Conservation (phyloP, 257 asterid genomes). For the Vinca minor region DNA sequence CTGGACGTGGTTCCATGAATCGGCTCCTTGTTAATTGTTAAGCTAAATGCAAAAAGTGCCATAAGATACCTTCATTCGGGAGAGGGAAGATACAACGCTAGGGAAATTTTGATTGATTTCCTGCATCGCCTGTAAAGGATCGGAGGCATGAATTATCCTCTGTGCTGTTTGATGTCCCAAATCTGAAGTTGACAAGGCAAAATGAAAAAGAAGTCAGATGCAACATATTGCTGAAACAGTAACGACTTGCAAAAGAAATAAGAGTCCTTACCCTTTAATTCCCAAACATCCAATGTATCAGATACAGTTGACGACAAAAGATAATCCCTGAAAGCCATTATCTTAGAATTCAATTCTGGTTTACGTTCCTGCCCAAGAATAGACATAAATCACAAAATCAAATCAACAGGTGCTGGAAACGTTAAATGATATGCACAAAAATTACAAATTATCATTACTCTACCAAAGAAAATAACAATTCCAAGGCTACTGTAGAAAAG, state of each 20-base stretch:
- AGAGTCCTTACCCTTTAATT: constrained; percentile 68
- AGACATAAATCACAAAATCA: constrained; percentile 20
- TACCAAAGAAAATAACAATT: not conserved
- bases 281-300: constrained; percentile 92
- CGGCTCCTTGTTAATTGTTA: constrained; percentile 5
- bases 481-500: not conserved
- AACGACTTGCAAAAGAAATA: not conserved
- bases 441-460: no score
- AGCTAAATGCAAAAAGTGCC: not conserved
- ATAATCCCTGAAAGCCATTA: constrained; percentile 96
- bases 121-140: constrained; percentile 91
- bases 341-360: constrained; percentile 80
- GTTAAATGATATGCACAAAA: not conserved
- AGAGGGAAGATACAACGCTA: constrained; percentile 82
- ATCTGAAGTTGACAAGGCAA: constrained; percentile 40
- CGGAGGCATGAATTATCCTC: constrained; percentile 91
- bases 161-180: constrained; percentile 98
- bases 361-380: constrained; percentile 74
- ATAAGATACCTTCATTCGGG: constrained; percentile 81
- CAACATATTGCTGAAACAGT: constrained; percentile 6
- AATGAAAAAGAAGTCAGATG: not conserved
- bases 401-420: not conserved
- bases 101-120: constrained; percentile 96
- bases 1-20: not conserved
- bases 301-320: constrained; percentile 81